A percentile compares a stretch with the other conserved stretches of the same genome.
phyloP scores from a whole-genome alignment of 768 basidiomycete genomes.

The Russula foetens region DNA sequence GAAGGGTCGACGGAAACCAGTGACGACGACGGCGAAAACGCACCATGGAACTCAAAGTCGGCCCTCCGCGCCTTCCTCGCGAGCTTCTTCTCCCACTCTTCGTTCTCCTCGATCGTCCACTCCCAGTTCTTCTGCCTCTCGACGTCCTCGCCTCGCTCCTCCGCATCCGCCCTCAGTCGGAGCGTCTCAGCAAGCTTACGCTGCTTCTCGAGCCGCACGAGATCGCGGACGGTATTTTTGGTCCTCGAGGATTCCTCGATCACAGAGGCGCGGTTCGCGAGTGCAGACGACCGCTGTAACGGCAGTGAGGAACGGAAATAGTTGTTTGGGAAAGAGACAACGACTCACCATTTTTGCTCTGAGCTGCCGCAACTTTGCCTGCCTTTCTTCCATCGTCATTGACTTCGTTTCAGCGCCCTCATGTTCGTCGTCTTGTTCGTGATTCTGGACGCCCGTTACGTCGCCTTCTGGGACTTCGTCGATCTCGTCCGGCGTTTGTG shows the following conservation, averaged over 20 bases:
- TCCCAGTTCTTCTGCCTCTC: conserved; percentile 93
- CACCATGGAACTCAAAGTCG: conserved; percentile 89
- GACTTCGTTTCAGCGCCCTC: not conserved
- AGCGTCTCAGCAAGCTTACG: conserved; percentile 84
- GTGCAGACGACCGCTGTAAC: conserved; percentile 62
- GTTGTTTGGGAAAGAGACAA: not conserved
- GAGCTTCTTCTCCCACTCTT: conserved; percentile 90
- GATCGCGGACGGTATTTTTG: conserved; percentile 70
- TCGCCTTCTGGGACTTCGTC: conserved; percentile 5
- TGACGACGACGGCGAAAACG: conserved; percentile 24
- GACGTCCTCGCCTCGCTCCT: conserved; percentile 86
- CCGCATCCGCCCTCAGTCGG: conserved; percentile 78
- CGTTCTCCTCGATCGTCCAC: conserved; percentile 92
- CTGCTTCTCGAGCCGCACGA: conserved; percentile 80
- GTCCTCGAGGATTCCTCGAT: conserved; percentile 77
- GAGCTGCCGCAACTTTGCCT: conserved; percentile 13
- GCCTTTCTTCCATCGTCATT: conserved; percentile 21
- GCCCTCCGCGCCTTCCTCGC: conserved; percentile 76
- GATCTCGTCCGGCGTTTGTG: conserved; percentile 1
- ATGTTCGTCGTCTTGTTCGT: not conserved
- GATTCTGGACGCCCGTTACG: not conserved
- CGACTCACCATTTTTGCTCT: conserved; percentile 12
- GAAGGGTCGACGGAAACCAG: not conserved
- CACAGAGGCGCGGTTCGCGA: conserved; percentile 78
- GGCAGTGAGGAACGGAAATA: not conserved